Base-by-base conservation (phyloP, 2,329 filamentous ascomycete genomes). In the Huntiella abstrusa region DNA sequence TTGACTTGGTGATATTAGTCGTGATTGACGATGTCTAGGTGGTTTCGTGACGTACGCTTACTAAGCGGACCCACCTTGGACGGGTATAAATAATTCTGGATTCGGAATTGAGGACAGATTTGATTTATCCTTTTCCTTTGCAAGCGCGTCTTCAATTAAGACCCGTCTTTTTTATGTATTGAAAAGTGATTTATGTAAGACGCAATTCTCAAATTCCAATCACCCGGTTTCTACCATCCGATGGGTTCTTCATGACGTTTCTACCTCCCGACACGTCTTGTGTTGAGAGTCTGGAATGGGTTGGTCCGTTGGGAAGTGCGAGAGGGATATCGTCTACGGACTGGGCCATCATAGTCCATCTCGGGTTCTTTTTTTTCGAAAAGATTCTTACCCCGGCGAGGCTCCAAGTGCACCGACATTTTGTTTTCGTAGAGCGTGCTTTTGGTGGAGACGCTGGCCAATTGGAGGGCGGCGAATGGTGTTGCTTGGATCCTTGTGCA, bases 301-400 rank as follows among this genome's bases (percentile, higher is more conserved):
- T 16, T 50, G 17, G 38, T 45, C 38, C 39, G 42, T 33, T 41
- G 36, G 47, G 35, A 54, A 28, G 54, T 62, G 60, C 61, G 52
- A 63, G 56, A 63, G 45, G 48, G 51, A 56, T 54, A 38, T 37
- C 50, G 43, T 43, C 46, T 34, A 46, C 33, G 48, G 44, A 42
- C 40, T 47, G 60, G 60, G 58, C 60, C 60, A 62, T 63, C 61
- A 64, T 64, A 64, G 61, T 64, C 61, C 61, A 54, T 56, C 59
- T 57, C 60, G 60, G 59, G 45, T 39, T 32, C 16, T 35, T 8
- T 46, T 55, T 52, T 52, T 51, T 28, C 8, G 8, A 4, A 28
- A 28, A 28, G 22, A 47, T 49, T 53, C 45, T 52, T 49, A 63
- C 60, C 54, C 59, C 58, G 60, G 60, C 59, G 59, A 60, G 61